Evolutionary conservation across 441 rosid species (phyloP), one percentile per base, ranked within the genome.

Genomic region (Daphne laureola): DNA sequence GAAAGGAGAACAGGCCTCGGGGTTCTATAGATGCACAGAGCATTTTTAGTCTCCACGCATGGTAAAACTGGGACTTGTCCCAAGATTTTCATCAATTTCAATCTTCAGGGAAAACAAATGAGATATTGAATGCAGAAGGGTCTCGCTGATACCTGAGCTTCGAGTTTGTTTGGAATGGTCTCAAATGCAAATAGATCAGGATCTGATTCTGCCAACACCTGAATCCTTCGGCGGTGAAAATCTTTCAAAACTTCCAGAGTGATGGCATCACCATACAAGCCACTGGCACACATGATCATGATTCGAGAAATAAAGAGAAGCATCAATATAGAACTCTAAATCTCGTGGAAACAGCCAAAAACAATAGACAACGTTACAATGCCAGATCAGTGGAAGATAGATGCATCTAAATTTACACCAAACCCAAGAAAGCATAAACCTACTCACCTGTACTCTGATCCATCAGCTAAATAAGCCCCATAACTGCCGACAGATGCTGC

Each of bases 401-500:
- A 31, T 31, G 38, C 38, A 31, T 31, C 9, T 31, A 7, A 3
- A 31, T 5, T 31, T 31, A 31, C 38, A 31, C 38, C 38, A 31
- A 6, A 31, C 9, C 8, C 8, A 31, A 31, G 38, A 31, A 31
- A 6, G 11, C 38, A 31, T 31, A 31, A 31, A 31, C 38, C 11
- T 7, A 31, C 38, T 40, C 13, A 87, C 98, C 90, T 90, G 76
- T 90, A 87, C 56, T 87, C 98, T 21, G 98, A 91, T 27, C 96
- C 98, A 75, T 91, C 98, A 27, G 93, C 95, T 38, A 86, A 89
- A 76, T 76, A 91, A 47, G 98, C 98, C 49, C 93, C 98, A 56
- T 88, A 88, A 67, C 98, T 87, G 31, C 98, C 98, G 53, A 88
- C 70, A 9, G 95, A 88, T 1, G 93, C 96, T 60, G 95, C 96